Base-by-base conservation (phyloP, 805 yeast genomes). In the Ogataea dorogensis region DNA sequence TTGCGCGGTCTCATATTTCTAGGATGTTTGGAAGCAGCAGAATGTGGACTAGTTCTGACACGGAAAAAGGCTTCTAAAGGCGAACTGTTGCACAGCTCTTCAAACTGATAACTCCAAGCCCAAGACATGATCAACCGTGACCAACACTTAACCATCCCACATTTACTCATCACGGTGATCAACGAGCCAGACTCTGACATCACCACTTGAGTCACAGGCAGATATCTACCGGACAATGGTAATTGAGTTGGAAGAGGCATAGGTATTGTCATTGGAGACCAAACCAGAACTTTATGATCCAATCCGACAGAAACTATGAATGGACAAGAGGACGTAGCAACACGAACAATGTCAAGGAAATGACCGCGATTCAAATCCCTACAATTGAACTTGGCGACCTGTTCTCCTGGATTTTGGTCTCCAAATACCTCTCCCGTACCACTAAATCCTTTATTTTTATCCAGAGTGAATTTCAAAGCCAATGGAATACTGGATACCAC, bases 271-370 rank as follows among this genome's bases (percentile, higher is more conserved):
- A 79, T 53, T 3, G 88, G 88, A 0, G 85, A 80, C 94, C 94
- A 86, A 8, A 85, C 75, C 20, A 77, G 56, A 4, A 86, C 69
- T 41, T 70, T 74, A 47, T 82, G 88, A 49, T 86, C 94, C 52
- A 86, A 63, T 4, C 89, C 91, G 17, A 82, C 71, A 1, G 84
- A 71, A 0, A 85, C 77, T 16, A 84, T 68, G 49, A 83, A 80
- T 3, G 86, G 78, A 34, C 77, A 69, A 10, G 73, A 63, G 10
- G 85, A 79, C 0, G 86, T 72, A n/a, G 69, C 61, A 8, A 83
- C 63, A 38, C 70, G 71, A 21, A 81, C 67, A 4, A 84, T 68
- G 54, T 86, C 95, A 31, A 84, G 61, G 16, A 65, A 59, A 54
- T 81, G 89, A 4, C 78, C 79, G 18, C 63, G 55, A 11, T 69